These are phyloP conservation scores for Musa acuminata DNA, from an alignment of 176 grass and related monocot species.

Conservation along the genomic window DNA sequence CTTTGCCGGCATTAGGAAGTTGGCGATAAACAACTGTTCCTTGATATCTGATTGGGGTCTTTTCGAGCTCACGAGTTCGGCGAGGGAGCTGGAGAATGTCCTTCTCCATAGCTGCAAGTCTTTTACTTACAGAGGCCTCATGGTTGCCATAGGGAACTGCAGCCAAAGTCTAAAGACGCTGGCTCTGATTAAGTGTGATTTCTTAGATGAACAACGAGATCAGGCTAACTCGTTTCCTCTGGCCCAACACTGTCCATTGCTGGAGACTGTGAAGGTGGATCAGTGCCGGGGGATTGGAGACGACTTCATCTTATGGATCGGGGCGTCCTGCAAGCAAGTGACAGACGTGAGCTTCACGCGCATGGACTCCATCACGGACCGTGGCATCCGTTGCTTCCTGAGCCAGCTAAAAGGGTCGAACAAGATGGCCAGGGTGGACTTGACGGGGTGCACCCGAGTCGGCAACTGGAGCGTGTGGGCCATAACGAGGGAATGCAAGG, in stretches of 20 bases:
- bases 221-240: neutral
- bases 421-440: neutral
- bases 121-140: constrained; percentile 2
- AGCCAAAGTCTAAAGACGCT: constrained; percentile 9
- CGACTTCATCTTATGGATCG: neutral
- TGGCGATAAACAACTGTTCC: neutral
- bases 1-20: neutral
- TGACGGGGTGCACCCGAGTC: neutral
- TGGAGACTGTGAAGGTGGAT: neutral
- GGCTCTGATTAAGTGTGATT: constrained; percentile 10
- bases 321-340: neutral
- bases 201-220: neutral
- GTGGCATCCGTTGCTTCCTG: neutral
- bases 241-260: neutral
- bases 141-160: constrained; percentile 12
- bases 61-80: neutral
- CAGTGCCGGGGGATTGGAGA: neutral
- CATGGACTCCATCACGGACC: constrained; percentile 4
- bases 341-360: neutral
- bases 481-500: constrained; percentile 13
- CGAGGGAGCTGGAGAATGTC: neutral
- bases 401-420: neutral
- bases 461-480: constrained; percentile 13
- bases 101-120: neutral
- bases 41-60: neutral